A percentile compares a stretch with the other conserved stretches of the same genome.
phyloP scores from a whole-genome alignment of 2,329 filamentous ascomycete genomes.

The Lachnellula subtilissima region DNA sequence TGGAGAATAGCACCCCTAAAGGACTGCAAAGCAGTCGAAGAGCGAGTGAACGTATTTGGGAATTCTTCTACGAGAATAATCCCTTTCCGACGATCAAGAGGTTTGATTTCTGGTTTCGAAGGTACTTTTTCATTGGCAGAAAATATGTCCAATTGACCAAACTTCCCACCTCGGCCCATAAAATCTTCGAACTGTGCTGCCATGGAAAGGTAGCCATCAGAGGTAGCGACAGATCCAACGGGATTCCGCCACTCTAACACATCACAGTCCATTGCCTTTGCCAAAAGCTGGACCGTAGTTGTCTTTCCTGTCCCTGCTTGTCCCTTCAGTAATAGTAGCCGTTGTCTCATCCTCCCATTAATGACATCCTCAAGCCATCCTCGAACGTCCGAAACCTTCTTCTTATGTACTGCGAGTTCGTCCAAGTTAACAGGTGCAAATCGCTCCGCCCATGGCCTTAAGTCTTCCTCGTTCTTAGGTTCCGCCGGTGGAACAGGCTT shows the following conservation, averaged over 20 bases:
- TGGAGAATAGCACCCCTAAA: constrained; percentile 73
- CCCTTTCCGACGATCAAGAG: constrained; percentile 37
- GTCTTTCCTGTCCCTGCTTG: constrained; percentile 92
- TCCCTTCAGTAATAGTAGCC: constrained; percentile 80
- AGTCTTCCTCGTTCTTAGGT: constrained; percentile 44
- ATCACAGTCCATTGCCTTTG: constrained; percentile 69
- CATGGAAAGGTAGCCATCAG: constrained; percentile 62
- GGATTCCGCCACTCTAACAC: constrained; percentile 92
- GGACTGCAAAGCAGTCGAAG: constrained; percentile 58
- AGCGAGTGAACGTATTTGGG: constrained; percentile 66
- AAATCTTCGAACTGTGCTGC: constrained; percentile 90
- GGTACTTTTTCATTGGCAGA: constrained; percentile 24
- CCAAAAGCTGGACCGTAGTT: constrained; percentile 73
- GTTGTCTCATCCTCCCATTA: constrained; percentile 58
- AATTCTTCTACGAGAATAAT: constrained; percentile 79
- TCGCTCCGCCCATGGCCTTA: constrained; percentile 80
- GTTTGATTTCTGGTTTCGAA: constrained; percentile 28
- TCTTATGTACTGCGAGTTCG: constrained; percentile 91
- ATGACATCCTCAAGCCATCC: constrained; percentile 76
- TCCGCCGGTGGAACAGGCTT: constrained; percentile 32
- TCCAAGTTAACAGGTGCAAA: constrained; percentile 72
- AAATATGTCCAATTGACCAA: constrained; percentile 60
- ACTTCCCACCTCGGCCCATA: constrained; percentile 73
- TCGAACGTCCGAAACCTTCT: constrained; percentile 81
- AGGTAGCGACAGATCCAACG: constrained; percentile 50